Percentiles rank a stretch among this genome's conserved stretches.
These are phyloP conservation scores for Trichoderma sp. DNA, from an alignment of 2,329 filamentous ascomycete species.

Conservation along the genomic window DNA sequence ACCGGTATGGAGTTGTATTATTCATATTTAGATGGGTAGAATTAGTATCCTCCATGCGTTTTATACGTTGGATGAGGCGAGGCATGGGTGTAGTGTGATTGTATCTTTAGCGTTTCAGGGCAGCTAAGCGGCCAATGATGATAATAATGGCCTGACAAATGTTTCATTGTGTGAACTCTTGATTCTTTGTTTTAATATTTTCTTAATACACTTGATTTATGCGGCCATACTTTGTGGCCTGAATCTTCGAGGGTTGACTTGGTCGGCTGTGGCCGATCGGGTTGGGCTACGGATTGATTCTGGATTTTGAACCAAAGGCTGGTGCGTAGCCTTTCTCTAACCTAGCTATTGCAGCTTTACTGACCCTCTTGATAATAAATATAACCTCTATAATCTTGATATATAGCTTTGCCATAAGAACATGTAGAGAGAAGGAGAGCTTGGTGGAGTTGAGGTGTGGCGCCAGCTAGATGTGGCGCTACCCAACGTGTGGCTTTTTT, in stretches of 20 bases:
- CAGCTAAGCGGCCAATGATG: not conserved
- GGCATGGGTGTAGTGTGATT: not conserved
- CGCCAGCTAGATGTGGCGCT: slow-evolving; percentile 5
- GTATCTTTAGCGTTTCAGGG: not conserved
- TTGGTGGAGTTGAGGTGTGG: not conserved
- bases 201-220: too few relatives aligned
- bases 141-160: not conserved
- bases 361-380: too few relatives aligned
- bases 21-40: not conserved
- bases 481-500: slow-evolving; percentile 19
- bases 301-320: too few relatives aligned
- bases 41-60: not conserved
- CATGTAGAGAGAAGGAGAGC: not conserved
- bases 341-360: too few relatives aligned
- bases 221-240: too few relatives aligned
- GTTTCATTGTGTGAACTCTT: not conserved
- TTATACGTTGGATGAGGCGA: not conserved
- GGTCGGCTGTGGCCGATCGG: too few relatives aligned
- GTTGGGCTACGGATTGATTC: too few relatives aligned
- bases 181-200: not conserved
- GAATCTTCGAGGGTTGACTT: too few relatives aligned
- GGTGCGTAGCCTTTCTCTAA: too few relatives aligned
- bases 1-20: not conserved
- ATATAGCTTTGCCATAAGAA: not conserved
- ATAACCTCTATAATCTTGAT: not conserved